Percentiles rank a stretch among this genome's conserved stretches.
Evolutionary conservation across 768 basidiomycete genomes (phyloP).

Genomic region (Agaricus bisporus): DNA sequence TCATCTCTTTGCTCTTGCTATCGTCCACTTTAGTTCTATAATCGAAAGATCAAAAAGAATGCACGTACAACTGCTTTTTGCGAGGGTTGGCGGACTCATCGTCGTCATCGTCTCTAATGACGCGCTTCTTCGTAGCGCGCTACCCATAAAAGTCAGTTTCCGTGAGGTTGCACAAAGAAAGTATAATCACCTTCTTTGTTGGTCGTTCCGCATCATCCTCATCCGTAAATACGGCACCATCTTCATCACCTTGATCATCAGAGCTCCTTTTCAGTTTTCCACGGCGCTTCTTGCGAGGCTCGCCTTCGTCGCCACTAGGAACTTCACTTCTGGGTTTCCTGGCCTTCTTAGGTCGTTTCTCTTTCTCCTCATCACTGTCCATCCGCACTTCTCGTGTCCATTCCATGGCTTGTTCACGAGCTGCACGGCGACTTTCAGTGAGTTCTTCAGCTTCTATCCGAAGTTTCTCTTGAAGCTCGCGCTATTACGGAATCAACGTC

Average conservation of each 20-base stretch:
- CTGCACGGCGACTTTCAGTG: constrained; percentile 70
- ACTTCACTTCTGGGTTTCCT: constrained; percentile 49
- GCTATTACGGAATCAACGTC: constrained; percentile 30
- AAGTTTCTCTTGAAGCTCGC: constrained; percentile 54
- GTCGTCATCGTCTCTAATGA: constrained; percentile 76
- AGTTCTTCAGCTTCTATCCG: constrained; percentile 69
- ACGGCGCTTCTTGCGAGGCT: constrained; percentile 67
- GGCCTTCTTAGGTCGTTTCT: constrained; percentile 52
- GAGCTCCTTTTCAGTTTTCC: constrained; percentile 62
- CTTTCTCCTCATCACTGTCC: constrained; percentile 77
- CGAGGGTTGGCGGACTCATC: constrained; percentile 56
- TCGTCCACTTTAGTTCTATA: constrained; percentile 7
- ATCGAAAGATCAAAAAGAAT: neutral
- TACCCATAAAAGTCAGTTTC: constrained; percentile 19
- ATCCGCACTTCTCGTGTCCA: constrained; percentile 68
- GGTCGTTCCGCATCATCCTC: constrained; percentile 64
- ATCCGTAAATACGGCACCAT: constrained; percentile 63
- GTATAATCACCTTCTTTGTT: constrained; percentile 54
- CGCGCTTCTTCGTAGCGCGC: constrained; percentile 63
- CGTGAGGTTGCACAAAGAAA: neutral
- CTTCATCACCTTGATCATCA: constrained; percentile 55
- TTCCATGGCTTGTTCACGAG: constrained; percentile 72
- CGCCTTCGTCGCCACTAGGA: constrained; percentile 51
- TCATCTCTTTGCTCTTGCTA: constrained; percentile 86
- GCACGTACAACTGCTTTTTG: constrained; percentile 71